Evolutionary conservation across 805 yeast genomes (phyloP).

Genomic region (Saturnispora kantuleensis): DNA sequence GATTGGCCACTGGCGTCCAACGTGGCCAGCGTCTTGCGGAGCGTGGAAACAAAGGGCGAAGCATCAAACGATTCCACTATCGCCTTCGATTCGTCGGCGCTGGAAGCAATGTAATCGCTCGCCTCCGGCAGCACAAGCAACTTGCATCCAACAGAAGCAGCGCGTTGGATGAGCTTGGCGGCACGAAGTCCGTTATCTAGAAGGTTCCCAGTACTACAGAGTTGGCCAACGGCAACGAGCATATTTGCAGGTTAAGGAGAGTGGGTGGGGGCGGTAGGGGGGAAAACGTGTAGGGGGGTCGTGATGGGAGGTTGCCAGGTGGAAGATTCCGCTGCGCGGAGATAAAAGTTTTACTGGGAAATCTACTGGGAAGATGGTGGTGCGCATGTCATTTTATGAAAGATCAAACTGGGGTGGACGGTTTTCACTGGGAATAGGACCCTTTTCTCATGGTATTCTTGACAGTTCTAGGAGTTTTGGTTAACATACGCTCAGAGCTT

Average conservation of each 20-base stretch:
- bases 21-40: constrained; percentile 37
- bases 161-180: constrained; percentile 48
- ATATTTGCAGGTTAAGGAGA: neutral
- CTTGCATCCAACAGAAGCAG: constrained; percentile 50
- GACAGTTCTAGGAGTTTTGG: no score
- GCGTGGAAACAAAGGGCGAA: constrained; percentile 32
- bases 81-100: constrained; percentile 51
- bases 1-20: constrained; percentile 31
- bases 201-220: constrained; percentile 63
- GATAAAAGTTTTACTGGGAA: no score
- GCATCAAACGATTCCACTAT: constrained; percentile 42
- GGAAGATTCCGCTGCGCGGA: no score
- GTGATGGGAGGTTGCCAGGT: no score
- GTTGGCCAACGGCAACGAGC: constrained; percentile 74
- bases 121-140: constrained; percentile 90
- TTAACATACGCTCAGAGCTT: no score
- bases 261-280: neutral
- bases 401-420: no score
- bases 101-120: constrained; percentile 71
- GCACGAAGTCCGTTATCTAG: constrained; percentile 51
- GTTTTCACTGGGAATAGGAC: no score
- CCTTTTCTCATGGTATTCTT: no score
- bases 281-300: neutral
- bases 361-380: no score
- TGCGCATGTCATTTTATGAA: no score